These are phyloP conservation scores for Aspergillus novofumigatus DNA, from an alignment of 2,329 filamentous ascomycete genomes.

Conservation along the genomic window DNA sequence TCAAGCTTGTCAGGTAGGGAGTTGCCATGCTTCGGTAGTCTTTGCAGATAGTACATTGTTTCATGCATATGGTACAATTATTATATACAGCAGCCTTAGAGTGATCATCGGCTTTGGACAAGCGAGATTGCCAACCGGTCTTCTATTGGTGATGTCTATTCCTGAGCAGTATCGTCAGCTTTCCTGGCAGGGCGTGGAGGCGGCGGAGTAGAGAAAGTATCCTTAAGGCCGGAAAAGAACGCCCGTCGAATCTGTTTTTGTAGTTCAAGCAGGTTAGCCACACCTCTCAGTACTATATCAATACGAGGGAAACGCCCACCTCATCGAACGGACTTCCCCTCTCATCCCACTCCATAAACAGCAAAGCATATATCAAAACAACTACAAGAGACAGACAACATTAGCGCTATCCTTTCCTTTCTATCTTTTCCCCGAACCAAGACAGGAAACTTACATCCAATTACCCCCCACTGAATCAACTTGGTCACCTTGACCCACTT, in stretches of 20 bases:
- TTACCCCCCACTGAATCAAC: conserved; percentile 53
- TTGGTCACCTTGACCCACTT: conserved; percentile 56
- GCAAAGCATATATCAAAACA: conserved; percentile 39
- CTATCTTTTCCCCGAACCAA: not conserved
- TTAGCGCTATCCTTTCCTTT: conserved; percentile 5
- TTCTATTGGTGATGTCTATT: not conserved
- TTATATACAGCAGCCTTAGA: not conserved
- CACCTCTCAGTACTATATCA: not conserved
- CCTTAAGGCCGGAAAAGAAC: conserved; percentile 30
- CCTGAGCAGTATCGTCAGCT: conserved; percentile 10
- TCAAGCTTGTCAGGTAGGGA: too few species aligned
- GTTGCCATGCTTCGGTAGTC: not conserved
- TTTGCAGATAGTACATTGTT: not conserved
- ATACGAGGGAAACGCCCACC: conserved; percentile 24
- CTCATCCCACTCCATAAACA: conserved; percentile 45
- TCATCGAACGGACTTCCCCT: conserved; percentile 38
- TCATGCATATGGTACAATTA: not conserved
- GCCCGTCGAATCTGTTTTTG: conserved; percentile 28
- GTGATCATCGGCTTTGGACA: not conserved
- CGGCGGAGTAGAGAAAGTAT: conserved; percentile 30
- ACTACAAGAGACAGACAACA: conserved; percentile 22
- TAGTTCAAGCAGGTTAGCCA: conserved; percentile 3
- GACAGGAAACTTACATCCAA: conserved; percentile 43
- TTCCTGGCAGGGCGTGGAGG: conserved; percentile 24
- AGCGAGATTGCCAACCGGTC: not conserved